Evolutionary conservation across 176 grass and related monocot species (phyloP), one percentile per base, ranked within the genome.

Genomic region (Bromus sterilis): DNA sequence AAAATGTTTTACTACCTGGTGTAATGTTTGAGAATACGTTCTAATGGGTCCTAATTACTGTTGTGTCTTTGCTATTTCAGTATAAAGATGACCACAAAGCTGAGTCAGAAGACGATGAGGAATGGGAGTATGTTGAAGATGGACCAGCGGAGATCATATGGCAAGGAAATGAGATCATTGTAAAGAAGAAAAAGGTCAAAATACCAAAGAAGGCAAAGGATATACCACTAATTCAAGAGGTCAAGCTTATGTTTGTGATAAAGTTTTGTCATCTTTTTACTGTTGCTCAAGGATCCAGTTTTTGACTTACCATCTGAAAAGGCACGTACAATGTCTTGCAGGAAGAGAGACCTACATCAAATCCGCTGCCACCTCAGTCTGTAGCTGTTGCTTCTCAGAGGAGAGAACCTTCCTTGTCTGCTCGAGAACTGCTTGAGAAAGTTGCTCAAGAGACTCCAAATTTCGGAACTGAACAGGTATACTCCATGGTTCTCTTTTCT

Each of bases 171-270:
- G 96, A 99, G 40, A 99, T 99, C 59, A 95, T 86, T 32, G 89
- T 99, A n/a, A 99, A 95, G 82, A 99, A 99, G 91, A 99, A 95
- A 88, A 95, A 46, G 35, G 48, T 95, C 64, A 95, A 86, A 90
- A 59, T 95, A 79, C 75, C 91, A 73, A 99, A 95, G 86, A 73
- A 71, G 66, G 9, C 21, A 84, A 78, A 81, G 82, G 80, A 85
- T 67, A 90, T 70, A 34, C 49, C 11, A n/a, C 56, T 21, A 78
- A 79, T 31, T 62, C 71, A 86, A 62, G 86, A 93, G 93, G 96
- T 95, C 42, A 11, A 36, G 20, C 71, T 85, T 88, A 20, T 88
- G 60, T 35, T 37, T 36, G 5, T 51, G 18, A 53, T 32, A 75
- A 75, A 58, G 1, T 59, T 76, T 13, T 71, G 18, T 66, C 49